Base-by-base conservation (phyloP, 177 flowering plant genomes). In the Vitis hybrid region DNA sequence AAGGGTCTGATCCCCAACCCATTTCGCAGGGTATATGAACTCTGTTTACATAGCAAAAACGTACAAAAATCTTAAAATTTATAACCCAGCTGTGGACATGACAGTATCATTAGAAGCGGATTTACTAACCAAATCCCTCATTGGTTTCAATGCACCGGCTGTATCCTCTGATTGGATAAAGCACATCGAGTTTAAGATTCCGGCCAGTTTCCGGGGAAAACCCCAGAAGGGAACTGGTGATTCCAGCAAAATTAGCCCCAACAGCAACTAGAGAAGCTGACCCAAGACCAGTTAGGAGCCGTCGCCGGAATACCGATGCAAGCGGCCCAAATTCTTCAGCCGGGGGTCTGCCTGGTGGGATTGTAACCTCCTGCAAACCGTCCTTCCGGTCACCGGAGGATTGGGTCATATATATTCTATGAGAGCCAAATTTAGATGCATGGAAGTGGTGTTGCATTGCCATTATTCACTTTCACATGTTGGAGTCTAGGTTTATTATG, bases 1-100 rank as follows among this genome's bases (percentile, higher is more conserved):
- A 58, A 92, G 52, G 53, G 84, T 91, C 63, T 91, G 99, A 72
- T 92, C 98, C 69, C 94, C 89, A 57, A 92, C 97, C 98, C 98
- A 94, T 56, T 41, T 81, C 18, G 84, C 83, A 41, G 99, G 99
- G 74, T 93, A 93, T 69, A 95, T 79, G 66, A 93, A 95, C 69
- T 95, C 97, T 94, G 87, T 54, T 11, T 41, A 53, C 41, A 18
- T 56, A 11, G 46, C 21, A 24, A 46, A 2, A 46, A 50, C 9
- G 6, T n/a, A 21, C 9, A 11, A 52, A 55, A 63, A 21, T 24
- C 46, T 41, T 41, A 41, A 41, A 41, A 41, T 41, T 41, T 41
- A 41, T 41, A 41, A 41, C 0, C 46, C 46, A 0, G 6, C 0
- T 5, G 8, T 4, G 46, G 46, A 18, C 11, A 50, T 9, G 51